Base-by-base conservation (phyloP, 73 alveolate genomes). In the Paramecium octaurelia region DNA sequence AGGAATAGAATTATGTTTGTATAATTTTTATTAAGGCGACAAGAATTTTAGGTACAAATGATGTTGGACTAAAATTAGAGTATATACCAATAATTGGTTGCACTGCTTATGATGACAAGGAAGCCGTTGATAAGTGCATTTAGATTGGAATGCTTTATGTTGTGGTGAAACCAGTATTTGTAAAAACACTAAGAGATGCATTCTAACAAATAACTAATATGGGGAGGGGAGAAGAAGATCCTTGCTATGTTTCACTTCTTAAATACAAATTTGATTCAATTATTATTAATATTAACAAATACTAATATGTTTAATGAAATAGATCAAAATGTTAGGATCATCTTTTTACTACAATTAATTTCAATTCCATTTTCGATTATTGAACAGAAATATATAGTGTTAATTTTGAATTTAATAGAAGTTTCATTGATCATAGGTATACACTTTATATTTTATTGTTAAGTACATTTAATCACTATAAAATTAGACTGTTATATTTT, bases 21-120 rank as follows among this genome's bases (percentile, higher is more conserved):
- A 48, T 27, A 2, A 14, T 31, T 8, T 11, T 64, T 27, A 64
- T 31, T 6, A 21, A 80, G 75, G 91, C 91, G 9, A 80, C 91
- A 44, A 80, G 16, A 24, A 48, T 80, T 12, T 43, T 80, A n/a
- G 46, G 73, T 80, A 24, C 46, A 80, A 14, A 8, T 80, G 91
- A 80, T 80, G 91, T 21, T 38, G 1, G 34, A 80, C 2, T 42
- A 23, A 40, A 80, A 80, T 5, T 80, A 20, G 76, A 27, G 2
- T 27, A 34, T 18, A 80, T 80, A 20, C 91, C 91, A 2, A 43
- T 80, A 31, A 35, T 80, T 23, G 91, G 76, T 31, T 80, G 91
- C 24, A 43, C 91, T 20, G 91, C 91, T 80, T 76, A 80, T 80
- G 91, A 80, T 42, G 91, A 80, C 46, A 43, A 44, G 14, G 38